A percentile compares a stretch with the other conserved stretches of the same genome.
Conservation (phyloP, 192 early-diverging fungal species). For the Rhizoclosmatium globosum region DNA sequence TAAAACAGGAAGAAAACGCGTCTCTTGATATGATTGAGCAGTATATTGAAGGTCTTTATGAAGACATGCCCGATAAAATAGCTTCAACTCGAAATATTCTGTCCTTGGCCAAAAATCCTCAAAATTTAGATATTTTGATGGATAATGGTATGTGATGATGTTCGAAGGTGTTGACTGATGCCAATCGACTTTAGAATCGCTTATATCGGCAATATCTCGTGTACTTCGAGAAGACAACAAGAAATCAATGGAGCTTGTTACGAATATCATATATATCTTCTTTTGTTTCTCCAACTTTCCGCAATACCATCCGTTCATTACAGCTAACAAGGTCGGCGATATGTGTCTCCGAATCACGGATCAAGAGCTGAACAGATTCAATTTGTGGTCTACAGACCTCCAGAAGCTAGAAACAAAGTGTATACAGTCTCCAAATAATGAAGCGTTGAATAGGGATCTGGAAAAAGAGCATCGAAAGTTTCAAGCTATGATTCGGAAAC, state of each 20-base stretch:
- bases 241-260: slow-evolving; percentile 59
- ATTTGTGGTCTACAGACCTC: slow-evolving; percentile 57
- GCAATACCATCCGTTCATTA: slow-evolving; percentile 60
- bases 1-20: slow-evolving; percentile 39
- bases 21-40: slow-evolving; percentile 53
- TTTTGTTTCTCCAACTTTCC: slow-evolving; percentile 66
- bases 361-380: slow-evolving; percentile 55
- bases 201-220: slow-evolving; percentile 63
- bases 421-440: slow-evolving; percentile 50
- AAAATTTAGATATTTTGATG: slow-evolving; percentile 55
- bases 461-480: slow-evolving; percentile 62
- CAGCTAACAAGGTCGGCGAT: slow-evolving; percentile 66
- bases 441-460: slow-evolving; percentile 39
- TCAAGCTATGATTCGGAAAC: slow-evolving; percentile 62
- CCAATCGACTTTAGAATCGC: slow-evolving; percentile 32
- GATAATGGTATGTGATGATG: slow-evolving; percentile 42
- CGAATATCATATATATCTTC: slow-evolving; percentile 67
- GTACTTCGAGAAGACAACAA: slow-evolving; percentile 64
- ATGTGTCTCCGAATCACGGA: slow-evolving; percentile 64
- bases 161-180: not conserved
- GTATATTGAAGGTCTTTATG: slow-evolving; percentile 64
- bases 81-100: slow-evolving; percentile 56
- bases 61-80: slow-evolving; percentile 62
- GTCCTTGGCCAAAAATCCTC: slow-evolving; percentile 46
- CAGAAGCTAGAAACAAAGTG: slow-evolving; percentile 51